A percentile compares a stretch with the other conserved stretches of the same genome.
Evolutionary conservation across 2,329 filamentous ascomycete genomes (phyloP).

Genomic region (Fusarium sp.): DNA sequence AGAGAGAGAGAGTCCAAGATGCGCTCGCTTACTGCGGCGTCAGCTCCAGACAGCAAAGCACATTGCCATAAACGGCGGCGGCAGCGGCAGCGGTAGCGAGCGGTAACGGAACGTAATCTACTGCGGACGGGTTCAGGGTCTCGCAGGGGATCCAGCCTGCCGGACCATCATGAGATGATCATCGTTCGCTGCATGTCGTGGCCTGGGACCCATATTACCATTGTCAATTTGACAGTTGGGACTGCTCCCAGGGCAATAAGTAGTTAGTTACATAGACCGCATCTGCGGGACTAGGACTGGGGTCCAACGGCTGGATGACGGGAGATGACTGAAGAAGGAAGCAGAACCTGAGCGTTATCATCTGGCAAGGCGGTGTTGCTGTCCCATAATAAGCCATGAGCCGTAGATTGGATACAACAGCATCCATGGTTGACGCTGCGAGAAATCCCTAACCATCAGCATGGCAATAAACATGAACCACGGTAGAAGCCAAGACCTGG

Average conservation of each 20-base stretch:
- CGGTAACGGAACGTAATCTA: not conserved
- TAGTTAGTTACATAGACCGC: constrained; percentile 9
- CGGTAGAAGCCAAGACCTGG: constrained; percentile 3
- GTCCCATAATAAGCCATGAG: not conserved
- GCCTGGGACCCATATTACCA: constrained; percentile 11
- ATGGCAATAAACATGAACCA: not conserved
- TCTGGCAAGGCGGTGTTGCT: constrained; percentile 14
- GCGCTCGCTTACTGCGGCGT: constrained; percentile 16
- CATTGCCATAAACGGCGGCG: constrained; percentile 5
- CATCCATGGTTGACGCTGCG: not conserved
- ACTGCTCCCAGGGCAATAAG: constrained; percentile 10
- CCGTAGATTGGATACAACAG: not conserved
- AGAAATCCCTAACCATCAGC: not conserved
- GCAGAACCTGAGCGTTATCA: constrained; percentile 8
- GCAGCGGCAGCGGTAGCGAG: not conserved
- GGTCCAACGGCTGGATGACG: constrained; percentile 8
- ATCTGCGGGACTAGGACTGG: constrained; percentile 14
- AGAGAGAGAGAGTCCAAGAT: constrained; percentile 12
- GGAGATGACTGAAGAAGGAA: constrained; percentile 1
- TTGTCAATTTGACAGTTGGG: constrained; percentile 24
- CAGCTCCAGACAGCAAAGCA: constrained; percentile 4
- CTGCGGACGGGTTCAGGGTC: constrained; percentile 16
- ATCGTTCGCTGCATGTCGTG: constrained; percentile 40
- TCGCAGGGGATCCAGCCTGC: constrained; percentile 28
- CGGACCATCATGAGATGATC: constrained; percentile 45